Evolutionary conservation across 768 basidiomycete species (phyloP).

Genomic region (Hygrophorus pudorinus): DNA sequence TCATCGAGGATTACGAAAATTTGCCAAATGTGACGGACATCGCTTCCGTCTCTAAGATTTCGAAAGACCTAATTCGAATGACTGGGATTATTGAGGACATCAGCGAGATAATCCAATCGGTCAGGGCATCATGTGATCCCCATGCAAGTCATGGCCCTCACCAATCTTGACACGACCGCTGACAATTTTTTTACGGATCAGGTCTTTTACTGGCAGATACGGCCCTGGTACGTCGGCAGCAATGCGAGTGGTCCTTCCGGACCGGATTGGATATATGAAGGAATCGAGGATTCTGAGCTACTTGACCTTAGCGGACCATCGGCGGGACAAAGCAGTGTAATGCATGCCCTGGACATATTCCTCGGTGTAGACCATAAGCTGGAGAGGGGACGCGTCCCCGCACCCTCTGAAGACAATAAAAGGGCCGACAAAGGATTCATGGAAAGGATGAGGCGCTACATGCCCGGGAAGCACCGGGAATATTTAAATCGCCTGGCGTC

Average conservation of each 20-base stretch:
- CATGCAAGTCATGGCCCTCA: constrained; percentile 18
- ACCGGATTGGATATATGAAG: constrained; percentile 70
- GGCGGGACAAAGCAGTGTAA: constrained; percentile 88
- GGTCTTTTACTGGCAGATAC: constrained; percentile 79
- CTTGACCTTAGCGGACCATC: constrained; percentile 81
- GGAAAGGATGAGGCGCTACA: constrained; percentile 89
- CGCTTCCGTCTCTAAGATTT: constrained; percentile 54
- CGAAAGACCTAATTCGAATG: constrained; percentile 61
- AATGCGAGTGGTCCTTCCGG: constrained; percentile 42
- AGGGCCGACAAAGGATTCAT: constrained; percentile 72
- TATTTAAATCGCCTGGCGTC: constrained; percentile 65
- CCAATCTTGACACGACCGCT: too few species aligned
- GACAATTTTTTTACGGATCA: too few species aligned
- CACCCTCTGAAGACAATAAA: constrained; percentile 56
- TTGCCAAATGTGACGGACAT: constrained; percentile 60
- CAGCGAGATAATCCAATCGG: constrained; percentile 53
- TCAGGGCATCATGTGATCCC: constrained; percentile 70
- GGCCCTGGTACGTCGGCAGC: constrained; percentile 91
- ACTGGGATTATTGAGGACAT: constrained; percentile 65
- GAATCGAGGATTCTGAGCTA: constrained; percentile 44
- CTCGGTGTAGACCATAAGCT: constrained; percentile 85
- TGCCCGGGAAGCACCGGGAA: constrained; percentile 86
- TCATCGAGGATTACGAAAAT: constrained; percentile 81
- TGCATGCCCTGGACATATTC: constrained; percentile 80
- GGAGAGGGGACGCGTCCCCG: constrained; percentile 54